Base-by-base conservation (phyloP, 768 basidiomycete species). In the Mycena chlorophos region DNA sequence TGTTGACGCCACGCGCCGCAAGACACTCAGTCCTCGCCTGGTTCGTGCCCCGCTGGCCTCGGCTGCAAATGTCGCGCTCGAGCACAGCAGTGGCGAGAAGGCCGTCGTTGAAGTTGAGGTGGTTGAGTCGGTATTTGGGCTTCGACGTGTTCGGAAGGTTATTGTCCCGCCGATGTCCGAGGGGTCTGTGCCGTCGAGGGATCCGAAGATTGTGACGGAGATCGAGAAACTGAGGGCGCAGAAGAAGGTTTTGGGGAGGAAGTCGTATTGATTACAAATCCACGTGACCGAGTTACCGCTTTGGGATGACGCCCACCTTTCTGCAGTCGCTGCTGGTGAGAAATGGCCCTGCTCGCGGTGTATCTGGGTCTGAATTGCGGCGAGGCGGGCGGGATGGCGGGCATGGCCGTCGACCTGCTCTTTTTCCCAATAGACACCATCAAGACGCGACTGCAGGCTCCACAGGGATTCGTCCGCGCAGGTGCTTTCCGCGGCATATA, bases 401-500 rank as follows among this genome's bases (percentile, higher is more conserved):
- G 96, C 25, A 89, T 92, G 6, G 81, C 93, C 2, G 96, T 98
- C 17, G 96, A 99, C 73, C 81, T 98, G 42, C 81, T 97, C 20
- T 95, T 99, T 76, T 99, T 94, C 70, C 96, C 96, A 1, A 85
- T 99, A 54, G 96, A 99, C 74, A 97, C 96, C 1, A 73, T 98
- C 68, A 99, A 99, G 74, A 98, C 97, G 34, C 87, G 96, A 46
- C 79, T 97, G 29, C 96, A 99, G 65, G 89, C 94, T 5, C 69
- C 85, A 2, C 86, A 91, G 65, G 97, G 96, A 17, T 98, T 99
- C 69, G 68, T 83, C 42, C 74, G 76, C 26, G 87, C 93, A 2
- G 96, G 96, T 16, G 97, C 94, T 0, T 91, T 98, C 70, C 83
- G 73, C 49, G 94, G 93, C 8, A 82, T 98, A 5, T 99, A 99